Evolutionary conservation across 2,329 filamentous ascomycete species (phyloP).

Genomic region (Fusarium devonianum): DNA sequence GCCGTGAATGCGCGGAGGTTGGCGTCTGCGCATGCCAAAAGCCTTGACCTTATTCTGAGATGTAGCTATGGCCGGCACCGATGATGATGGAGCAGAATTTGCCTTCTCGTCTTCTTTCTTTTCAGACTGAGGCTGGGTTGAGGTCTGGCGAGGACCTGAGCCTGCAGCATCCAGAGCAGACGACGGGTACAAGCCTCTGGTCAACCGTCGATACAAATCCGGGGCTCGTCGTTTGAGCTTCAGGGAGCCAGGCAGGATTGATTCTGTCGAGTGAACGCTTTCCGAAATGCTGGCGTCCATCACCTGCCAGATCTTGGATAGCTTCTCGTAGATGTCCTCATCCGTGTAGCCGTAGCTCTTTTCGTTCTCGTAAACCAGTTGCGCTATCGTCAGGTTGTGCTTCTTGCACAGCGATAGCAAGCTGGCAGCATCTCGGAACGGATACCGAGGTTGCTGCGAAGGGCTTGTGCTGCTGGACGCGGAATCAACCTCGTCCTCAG

Average conservation of each 20-base stretch:
- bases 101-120: conserved; percentile 15
- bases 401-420: conserved; percentile 56
- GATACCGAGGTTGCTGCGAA: conserved; percentile 51
- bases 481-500: conserved; percentile 19
- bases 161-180: conserved; percentile 17
- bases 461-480: conserved; percentile 23
- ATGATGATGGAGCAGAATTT: background rate
- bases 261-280: conserved; percentile 55
- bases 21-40: conserved; percentile 32
- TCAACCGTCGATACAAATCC: conserved; percentile 53
- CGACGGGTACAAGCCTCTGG: conserved; percentile 55
- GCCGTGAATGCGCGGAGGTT: conserved; percentile 53
- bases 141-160: conserved; percentile 22
- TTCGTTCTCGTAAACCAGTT: conserved; percentile 61
- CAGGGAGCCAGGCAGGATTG: conserved; percentile 55
- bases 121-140: conserved; percentile 7
- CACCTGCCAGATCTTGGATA: conserved; percentile 59
- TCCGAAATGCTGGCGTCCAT: conserved; percentile 61
- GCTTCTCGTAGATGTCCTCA: conserved; percentile 56
- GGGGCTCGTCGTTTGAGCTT: conserved; percentile 57
- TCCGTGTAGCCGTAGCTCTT: conserved; percentile 59
- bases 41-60: conserved; percentile 10
- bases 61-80: background rate
- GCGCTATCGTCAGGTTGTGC: conserved; percentile 60
- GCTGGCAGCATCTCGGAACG: conserved; percentile 56